Percentiles rank a stretch among this genome's conserved stretches.
Conservation (phyloP, 768 basidiomycete genomes). For the Paxillus rubicundulus region DNA sequence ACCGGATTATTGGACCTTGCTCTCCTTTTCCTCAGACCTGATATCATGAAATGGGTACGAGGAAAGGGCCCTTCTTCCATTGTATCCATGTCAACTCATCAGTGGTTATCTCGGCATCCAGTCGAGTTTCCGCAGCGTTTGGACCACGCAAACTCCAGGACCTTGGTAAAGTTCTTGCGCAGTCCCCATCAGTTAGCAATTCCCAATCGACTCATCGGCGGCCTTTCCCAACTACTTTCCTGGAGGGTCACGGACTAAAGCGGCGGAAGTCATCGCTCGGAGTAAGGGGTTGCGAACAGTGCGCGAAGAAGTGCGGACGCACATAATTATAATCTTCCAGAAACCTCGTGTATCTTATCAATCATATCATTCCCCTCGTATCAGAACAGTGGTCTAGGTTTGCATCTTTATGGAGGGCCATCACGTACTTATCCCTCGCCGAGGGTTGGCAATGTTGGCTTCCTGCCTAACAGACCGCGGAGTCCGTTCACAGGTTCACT, state of each 20-base stretch:
- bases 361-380: no score
- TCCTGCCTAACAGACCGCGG: conserved; percentile 25
- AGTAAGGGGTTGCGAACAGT: no score
- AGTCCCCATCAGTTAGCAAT: conserved; percentile 7
- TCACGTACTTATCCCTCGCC: conserved; percentile 8
- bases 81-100: conserved; percentile 19
- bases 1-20: not conserved
- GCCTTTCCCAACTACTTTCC: not conserved
- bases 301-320: no score
- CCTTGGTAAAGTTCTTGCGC: conserved; percentile 1
- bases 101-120: not conserved
- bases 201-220: not conserved
- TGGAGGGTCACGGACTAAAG: not conserved
- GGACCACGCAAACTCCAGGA: conserved; percentile 8
- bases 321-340: no score
- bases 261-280: no score
- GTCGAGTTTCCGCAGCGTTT: not conserved
- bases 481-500: conserved; percentile 20
- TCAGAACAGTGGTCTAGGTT: no score
- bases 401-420: not conserved
- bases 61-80: conserved; percentile 5
- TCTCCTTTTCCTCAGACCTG: not conserved
- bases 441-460: not conserved
- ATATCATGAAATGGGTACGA: not conserved
- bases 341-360: no score